Evolutionary conservation across 2,329 filamentous ascomycete genomes (phyloP), one percentile per base, ranked within the genome.

Genomic region (Pseudogymnoascus sp.): DNA sequence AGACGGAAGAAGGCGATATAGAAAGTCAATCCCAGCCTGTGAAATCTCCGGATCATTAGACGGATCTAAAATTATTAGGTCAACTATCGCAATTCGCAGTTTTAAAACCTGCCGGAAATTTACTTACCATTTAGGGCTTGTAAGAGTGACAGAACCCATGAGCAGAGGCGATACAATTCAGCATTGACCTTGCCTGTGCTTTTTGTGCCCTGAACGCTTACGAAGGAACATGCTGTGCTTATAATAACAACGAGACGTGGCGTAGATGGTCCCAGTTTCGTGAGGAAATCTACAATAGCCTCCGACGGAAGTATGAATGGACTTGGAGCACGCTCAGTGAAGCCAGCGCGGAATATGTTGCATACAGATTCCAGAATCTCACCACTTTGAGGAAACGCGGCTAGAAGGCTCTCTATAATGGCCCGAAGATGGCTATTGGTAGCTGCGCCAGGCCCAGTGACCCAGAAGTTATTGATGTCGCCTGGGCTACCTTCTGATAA

Each of bases 281-380:
- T 78, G 54, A 94, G 78, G 70, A 89, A 88, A 41, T 84, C 78
- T 9, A 85, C 83, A n/a, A 89, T 83, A 65, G 84, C 79, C 0
- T 80, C 75, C 0, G 87, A 79, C 2, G 86, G 81, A 63, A 95
- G 84, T 7, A 92, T 89, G 67, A 94, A 93, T 0, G 89, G 88
- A 0, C 90, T 90, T 2, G 87, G 83, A 26, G 85, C 82, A 0
- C 79, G 81, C 72, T 95, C 90, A 0, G 86, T 86, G 68, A 92
- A 92, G 0, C 90, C 90, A 17, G 85, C 82, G 40, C 86, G 84
- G 58, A 93, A 79, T 57, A 92, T 83, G 62, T 79, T 80, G 73
- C 90, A 94, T 35, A 87, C 84, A 3, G 84, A 79, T 68, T 92
- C 89, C 21, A 88, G 80, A 9, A 90, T 81, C 66, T 92, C 90